phyloP scores from a whole-genome alignment of 768 basidiomycete genomes.

The Amanita pallidorosea region DNA sequence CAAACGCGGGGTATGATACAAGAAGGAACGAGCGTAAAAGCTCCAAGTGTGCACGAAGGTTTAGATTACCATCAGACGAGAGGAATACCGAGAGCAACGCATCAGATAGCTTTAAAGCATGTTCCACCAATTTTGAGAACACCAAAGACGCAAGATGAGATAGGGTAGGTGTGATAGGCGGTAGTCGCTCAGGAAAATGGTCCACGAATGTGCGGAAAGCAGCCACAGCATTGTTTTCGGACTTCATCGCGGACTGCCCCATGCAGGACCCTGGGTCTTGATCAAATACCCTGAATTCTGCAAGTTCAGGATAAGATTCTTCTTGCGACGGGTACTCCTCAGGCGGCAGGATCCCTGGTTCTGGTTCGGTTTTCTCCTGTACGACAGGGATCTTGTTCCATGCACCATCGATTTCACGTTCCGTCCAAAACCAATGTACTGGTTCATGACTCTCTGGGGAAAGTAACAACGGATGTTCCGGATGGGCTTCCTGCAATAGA shows the following conservation, averaged over 20 bases:
- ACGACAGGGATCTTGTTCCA: slow-evolving; percentile 23
- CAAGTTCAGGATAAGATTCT: slow-evolving; percentile 25
- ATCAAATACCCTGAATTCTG: slow-evolving; percentile 48
- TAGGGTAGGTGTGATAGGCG: slow-evolving; percentile 55
- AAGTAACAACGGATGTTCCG: slow-evolving; percentile 49
- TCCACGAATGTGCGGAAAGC: slow-evolving; percentile 38
- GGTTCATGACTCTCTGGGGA: slow-evolving; percentile 12
- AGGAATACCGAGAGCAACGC: slow-evolving; percentile 62
- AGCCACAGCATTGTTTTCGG: slow-evolving; percentile 15
- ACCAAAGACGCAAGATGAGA: slow-evolving; percentile 51
- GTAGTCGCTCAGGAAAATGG: slow-evolving; percentile 47
- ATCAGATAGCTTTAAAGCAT: slow-evolving; percentile 53
- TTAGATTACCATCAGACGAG: slow-evolving; percentile 49
- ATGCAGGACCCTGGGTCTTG: slow-evolving; percentile 46
- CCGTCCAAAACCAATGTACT: slow-evolving; percentile 58
- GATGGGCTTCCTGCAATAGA: slow-evolving; percentile 52
- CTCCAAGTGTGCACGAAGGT: slow-evolving; percentile 54
- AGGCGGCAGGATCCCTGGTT: not conserved
- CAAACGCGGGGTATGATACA: slow-evolving; percentile 64
- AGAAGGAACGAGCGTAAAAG: slow-evolving; percentile 71
- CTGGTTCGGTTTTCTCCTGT: not conserved
- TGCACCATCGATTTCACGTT: slow-evolving; percentile 35
- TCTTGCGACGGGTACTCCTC: not conserved
- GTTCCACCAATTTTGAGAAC: slow-evolving; percentile 47
- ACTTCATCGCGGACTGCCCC: slow-evolving; percentile 15